These are phyloP conservation scores for Mollisiaceae sp. DNA, from an alignment of 2,329 filamentous ascomycete genomes.

Conservation along the genomic window DNA sequence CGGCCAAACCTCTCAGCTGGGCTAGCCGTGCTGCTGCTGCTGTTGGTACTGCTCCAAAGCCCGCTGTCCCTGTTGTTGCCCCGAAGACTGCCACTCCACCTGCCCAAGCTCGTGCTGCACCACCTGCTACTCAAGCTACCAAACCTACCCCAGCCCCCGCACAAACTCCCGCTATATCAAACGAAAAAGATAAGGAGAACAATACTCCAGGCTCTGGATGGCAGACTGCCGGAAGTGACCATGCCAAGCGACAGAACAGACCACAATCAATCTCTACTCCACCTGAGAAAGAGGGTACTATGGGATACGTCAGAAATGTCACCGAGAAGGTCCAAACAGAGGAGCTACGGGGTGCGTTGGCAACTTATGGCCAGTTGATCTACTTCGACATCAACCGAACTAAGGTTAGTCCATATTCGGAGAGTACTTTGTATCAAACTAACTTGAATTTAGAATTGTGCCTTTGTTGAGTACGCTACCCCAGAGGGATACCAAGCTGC, in stretches of 20 bases:
- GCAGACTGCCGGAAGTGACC: conserved; percentile 81
- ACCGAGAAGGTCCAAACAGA: conserved; percentile 83
- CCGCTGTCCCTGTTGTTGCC: conserved; percentile 52
- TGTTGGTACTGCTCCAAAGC: conserved; percentile 58
- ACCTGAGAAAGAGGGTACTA: conserved; percentile 75
- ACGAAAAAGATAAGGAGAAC: conserved; percentile 42
- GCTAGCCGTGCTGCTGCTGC: conserved; percentile 70
- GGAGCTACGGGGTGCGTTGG: conserved; percentile 72
- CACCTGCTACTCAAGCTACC: conserved; percentile 48
- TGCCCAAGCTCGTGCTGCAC: conserved; percentile 52
- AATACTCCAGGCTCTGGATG: conserved; percentile 61
- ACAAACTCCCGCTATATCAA: conserved; percentile 47
- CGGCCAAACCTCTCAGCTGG: conserved; percentile 73
- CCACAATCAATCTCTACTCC: conserved; percentile 67
- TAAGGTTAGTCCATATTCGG: conserved; percentile 67
- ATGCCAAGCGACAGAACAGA: conserved; percentile 84
- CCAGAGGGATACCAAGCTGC: conserved; percentile 83
- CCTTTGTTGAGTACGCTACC: conserved; percentile 92
- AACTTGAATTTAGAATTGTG: conserved; percentile 74
- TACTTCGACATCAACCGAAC: conserved; percentile 80
- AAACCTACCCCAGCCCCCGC: conserved; percentile 55
- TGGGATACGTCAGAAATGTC: conserved; percentile 96
- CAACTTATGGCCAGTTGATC: conserved; percentile 72
- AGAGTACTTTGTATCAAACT: conserved; percentile 16
- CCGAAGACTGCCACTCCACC: conserved; percentile 63